Evolutionary conservation across 139 green algal genomes (phyloP).

Genomic region (Raphidocelis subcapitata): DNA sequence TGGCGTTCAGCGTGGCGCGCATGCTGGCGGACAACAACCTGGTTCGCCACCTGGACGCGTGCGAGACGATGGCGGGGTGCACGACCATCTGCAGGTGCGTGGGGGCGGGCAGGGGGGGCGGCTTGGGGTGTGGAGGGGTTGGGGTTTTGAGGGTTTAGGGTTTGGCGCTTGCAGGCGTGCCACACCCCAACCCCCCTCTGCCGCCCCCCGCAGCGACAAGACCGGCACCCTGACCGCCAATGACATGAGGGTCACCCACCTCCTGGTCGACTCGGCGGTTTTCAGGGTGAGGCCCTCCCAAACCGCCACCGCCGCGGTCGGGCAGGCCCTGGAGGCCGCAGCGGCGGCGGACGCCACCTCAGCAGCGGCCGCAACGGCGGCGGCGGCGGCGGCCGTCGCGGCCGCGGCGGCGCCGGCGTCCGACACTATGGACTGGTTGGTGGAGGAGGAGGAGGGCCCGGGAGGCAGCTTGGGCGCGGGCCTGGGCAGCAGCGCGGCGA

Average conservation of each 20-base stretch:
- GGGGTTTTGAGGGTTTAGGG: no score
- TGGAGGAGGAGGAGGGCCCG: no score
- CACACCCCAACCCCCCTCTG: no score
- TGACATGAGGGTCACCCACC: slow-evolving; percentile 67
- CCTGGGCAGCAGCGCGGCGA: no score
- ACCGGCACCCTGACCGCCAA: slow-evolving; percentile 90
- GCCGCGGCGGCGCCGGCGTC: no score
- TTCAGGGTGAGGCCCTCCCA: slow-evolving; percentile 19
- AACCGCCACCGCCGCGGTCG: neutral
- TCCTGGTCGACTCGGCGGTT: slow-evolving; percentile 45
- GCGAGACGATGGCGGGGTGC: slow-evolving; percentile 88
- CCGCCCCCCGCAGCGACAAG: slow-evolving; percentile 79
- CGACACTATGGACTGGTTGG: no score
- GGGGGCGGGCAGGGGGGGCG: neutral
- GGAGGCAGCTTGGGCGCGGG: no score
- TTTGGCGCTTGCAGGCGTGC: neutral
- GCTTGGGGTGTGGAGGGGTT: no score
- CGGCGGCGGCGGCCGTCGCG: no score
- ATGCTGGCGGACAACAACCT: slow-evolving; percentile 67
- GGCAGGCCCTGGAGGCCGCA: neutral
- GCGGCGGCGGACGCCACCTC: no score
- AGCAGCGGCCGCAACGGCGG: no score
- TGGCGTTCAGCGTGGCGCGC: slow-evolving; percentile 78
- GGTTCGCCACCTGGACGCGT: slow-evolving; percentile 75
- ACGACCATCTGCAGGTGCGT: slow-evolving; percentile 78